Evolutionary conservation across 2,329 filamentous ascomycete genomes (phyloP).

Genomic region (Ceratocystis variospora): DNA sequence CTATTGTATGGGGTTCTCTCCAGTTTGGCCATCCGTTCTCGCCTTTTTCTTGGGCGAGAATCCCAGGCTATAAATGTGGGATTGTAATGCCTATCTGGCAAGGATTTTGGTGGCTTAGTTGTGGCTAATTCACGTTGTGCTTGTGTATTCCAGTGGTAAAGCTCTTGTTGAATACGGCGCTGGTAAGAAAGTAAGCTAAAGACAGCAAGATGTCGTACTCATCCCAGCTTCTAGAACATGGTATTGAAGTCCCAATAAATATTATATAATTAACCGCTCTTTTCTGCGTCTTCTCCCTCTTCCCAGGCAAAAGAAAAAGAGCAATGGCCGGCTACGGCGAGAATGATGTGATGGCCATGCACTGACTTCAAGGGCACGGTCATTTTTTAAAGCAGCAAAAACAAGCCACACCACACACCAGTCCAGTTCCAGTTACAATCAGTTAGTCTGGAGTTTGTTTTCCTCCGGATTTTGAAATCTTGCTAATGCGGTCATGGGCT

Average conservation of each 20-base stretch:
- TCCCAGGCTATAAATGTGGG: background rate
- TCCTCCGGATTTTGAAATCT: too few species aligned
- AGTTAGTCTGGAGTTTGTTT: too few species aligned
- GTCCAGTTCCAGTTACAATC: background rate
- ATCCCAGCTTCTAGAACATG: background rate
- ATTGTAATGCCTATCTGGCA: background rate
- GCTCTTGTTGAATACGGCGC: background rate
- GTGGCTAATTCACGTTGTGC: background rate
- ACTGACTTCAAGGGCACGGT: background rate
- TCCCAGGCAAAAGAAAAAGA: background rate
- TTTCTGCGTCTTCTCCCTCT: background rate
- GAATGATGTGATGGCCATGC: background rate
- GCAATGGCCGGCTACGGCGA: background rate
- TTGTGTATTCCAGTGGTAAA: background rate
- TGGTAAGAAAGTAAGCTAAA: background rate
- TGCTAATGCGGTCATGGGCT: background rate
- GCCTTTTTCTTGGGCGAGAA: background rate
- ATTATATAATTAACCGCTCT: background rate
- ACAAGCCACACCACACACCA: background rate
- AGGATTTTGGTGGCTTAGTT: background rate
- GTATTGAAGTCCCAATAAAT: background rate
- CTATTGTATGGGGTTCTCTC: too few species aligned
- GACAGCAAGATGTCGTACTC: background rate
- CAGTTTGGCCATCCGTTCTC: too few species aligned
- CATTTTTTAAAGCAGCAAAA: background rate